Evolutionary conservation across 1,139 yeast species (phyloP), one percentile per base, ranked within the genome.

Genomic region (Sugiyamaella grinbergsii): DNA sequence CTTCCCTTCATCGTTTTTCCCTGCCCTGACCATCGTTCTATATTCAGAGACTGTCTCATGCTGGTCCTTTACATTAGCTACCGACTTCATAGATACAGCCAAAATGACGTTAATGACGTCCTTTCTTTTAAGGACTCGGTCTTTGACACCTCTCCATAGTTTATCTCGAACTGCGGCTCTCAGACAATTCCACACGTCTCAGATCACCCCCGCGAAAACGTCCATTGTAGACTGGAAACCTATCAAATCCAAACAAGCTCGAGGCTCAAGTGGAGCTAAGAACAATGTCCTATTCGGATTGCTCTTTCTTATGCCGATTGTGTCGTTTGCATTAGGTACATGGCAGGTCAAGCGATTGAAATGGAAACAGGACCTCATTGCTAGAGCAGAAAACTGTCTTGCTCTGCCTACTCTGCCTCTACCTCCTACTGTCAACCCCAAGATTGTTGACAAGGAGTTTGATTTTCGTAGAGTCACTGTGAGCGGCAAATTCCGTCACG

Each of bases 351-450:
- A 80, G 61, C 75, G 99, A 57, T 72, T 93, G 50, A 74, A 80
- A 54, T 93, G 98, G 98, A 94, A 94, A 67, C 83, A 82, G n/a
- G 80, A 82, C 50, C 74, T 93, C 56, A 86, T 94, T 56, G 83
- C 95, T 4, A 77, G 79, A 41, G 83, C 94, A 63, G 97, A 93
- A 66, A 87, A 88, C 60, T 74, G 90, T 56, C 72, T 93, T 55
- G 83, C 93, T 0, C 79, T 79, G 53, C 82, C 83, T 1, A 86
- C 96, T 0, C 71, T 85, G 36, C 82, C 81, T 8, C 70, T 93
- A 34, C 97, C 97, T 0, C 61, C 67, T 3, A 54, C 61, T 11
- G 39, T 70, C 16, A 66, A 71, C 53, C 67, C 72, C 3, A 67
- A 61, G 1, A 67, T 62, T 16, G 68, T 64, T 10, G 81, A 84